A percentile compares a stretch with the other conserved stretches of the same genome.
These are phyloP conservation scores for Eucalyptus polybractea DNA, from an alignment of 345 rosid species.

Conservation along the genomic window DNA sequence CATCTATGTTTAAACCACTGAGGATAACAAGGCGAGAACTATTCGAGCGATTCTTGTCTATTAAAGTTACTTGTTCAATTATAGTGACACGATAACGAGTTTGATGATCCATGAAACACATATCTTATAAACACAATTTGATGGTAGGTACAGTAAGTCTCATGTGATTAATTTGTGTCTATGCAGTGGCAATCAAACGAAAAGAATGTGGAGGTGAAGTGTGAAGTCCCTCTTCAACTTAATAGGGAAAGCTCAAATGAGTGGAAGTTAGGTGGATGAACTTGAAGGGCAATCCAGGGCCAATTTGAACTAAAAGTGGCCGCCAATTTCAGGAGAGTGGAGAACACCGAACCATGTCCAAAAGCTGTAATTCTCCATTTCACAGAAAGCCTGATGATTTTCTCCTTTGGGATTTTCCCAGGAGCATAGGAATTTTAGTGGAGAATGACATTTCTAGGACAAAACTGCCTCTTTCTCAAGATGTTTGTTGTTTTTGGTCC, in stretches of 20 bases:
- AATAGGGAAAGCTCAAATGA: background rate
- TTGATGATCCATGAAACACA: background rate
- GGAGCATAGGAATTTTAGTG: background rate
- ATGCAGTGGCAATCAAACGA: background rate
- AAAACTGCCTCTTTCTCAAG: background rate
- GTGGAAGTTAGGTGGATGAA: background rate
- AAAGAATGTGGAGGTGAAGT: background rate
- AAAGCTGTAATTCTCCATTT: background rate
- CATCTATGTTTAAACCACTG: background rate
- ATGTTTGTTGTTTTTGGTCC: background rate
- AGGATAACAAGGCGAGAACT: background rate
- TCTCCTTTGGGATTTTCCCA: background rate
- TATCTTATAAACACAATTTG: background rate
- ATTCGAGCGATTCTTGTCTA: background rate
- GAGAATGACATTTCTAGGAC: background rate
- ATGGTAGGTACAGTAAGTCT: background rate
- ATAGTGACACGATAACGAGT: background rate
- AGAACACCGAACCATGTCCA: background rate
- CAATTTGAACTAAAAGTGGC: background rate
- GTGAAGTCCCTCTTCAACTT: background rate
- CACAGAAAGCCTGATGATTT: background rate
- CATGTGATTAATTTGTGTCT: background rate
- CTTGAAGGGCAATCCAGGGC: background rate
- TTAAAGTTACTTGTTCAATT: background rate
- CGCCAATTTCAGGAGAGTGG: background rate